phyloP scores from a whole-genome alignment of 371 early-diverging fungal genomes.

The Chytridium lagenaria region DNA sequence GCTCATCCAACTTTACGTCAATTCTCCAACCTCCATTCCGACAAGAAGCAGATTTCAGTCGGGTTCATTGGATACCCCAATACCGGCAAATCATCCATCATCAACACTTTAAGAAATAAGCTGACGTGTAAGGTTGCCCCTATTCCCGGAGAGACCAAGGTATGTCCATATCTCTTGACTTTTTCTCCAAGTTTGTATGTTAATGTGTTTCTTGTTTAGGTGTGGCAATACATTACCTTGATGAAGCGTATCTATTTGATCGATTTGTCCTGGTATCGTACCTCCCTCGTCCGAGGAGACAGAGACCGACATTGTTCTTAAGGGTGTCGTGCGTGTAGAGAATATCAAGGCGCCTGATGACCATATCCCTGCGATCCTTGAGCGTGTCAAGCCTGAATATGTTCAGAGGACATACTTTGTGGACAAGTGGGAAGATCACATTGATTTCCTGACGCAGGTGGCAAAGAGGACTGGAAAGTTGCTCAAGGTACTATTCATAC shows the following conservation, averaged over 20 bases:
- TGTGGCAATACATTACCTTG: slow-evolving; percentile 99
- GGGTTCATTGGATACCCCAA: slow-evolving; percentile 99
- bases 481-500: slow-evolving; percentile 70
- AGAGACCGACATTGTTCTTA: slow-evolving; percentile 96
- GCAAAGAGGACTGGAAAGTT: slow-evolving; percentile 92
- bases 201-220: too few relatives aligned
- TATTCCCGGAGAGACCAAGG: slow-evolving; percentile 99
- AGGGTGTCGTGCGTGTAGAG: slow-evolving; percentile 98
- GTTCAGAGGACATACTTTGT: slow-evolving; percentile 90
- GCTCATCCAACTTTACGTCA: slow-evolving; percentile 97
- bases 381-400: slow-evolving; percentile 88
- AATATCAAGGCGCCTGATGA: slow-evolving; percentile 94
- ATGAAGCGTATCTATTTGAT: slow-evolving; percentile 99
- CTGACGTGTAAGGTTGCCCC: slow-evolving; percentile 99
- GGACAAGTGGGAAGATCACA: slow-evolving; percentile 78
- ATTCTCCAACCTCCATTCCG: slow-evolving; percentile 92
- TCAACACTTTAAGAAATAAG: slow-evolving; percentile 96
- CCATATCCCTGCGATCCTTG: slow-evolving; percentile 86
- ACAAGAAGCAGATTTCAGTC: slow-evolving; percentile 97
- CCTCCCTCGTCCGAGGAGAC: slow-evolving; percentile 85
- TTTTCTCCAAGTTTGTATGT: background rate
- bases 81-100: slow-evolving; percentile 97
- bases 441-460: slow-evolving; percentile 91
- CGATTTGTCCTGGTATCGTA: slow-evolving; percentile 99
- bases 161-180: slow-evolving; percentile 12